These are phyloP conservation scores for Plasmodium vivax DNA, from an alignment of 169 alveolate species.

Conservation along the genomic window DNA sequence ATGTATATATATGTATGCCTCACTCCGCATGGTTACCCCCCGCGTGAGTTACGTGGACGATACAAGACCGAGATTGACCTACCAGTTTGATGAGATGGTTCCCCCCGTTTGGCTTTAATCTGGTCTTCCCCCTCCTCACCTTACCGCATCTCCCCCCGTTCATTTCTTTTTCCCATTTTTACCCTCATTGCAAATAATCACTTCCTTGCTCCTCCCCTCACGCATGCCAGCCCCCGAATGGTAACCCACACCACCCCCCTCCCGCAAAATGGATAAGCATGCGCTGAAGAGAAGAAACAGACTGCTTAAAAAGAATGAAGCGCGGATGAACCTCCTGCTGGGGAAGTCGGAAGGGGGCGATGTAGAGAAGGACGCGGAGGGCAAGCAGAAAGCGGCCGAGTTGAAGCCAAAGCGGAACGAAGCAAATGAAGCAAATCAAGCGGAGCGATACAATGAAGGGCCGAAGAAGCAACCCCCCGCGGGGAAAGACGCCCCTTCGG, in stretches of 20 bases:
- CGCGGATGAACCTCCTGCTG: constrained; percentile 39
- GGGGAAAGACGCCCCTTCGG: background rate
- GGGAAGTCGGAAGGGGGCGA: constrained; percentile 15
- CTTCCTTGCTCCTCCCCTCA: background rate
- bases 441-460: background rate
- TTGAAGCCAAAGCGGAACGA: background rate
- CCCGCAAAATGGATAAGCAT: constrained; percentile 36
- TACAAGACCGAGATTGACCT: background rate
- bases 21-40: background rate
- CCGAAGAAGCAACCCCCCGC: background rate
- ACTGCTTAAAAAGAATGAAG: constrained; percentile 61
- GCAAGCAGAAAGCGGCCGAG: background rate
- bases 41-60: background rate
- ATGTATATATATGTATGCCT: background rate
- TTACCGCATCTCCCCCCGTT: background rate
- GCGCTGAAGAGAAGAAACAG: constrained; percentile 49
- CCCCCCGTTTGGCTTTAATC: background rate
- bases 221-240: background rate
- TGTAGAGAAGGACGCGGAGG: background rate
- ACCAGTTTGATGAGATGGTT: background rate
- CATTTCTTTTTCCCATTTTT: background rate
- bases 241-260: background rate
- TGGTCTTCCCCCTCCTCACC: background rate
- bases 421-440: background rate
- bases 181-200: background rate